Conservation (phyloP, 2,329 filamentous ascomycete genomes). For the Xylaria sp. region DNA sequence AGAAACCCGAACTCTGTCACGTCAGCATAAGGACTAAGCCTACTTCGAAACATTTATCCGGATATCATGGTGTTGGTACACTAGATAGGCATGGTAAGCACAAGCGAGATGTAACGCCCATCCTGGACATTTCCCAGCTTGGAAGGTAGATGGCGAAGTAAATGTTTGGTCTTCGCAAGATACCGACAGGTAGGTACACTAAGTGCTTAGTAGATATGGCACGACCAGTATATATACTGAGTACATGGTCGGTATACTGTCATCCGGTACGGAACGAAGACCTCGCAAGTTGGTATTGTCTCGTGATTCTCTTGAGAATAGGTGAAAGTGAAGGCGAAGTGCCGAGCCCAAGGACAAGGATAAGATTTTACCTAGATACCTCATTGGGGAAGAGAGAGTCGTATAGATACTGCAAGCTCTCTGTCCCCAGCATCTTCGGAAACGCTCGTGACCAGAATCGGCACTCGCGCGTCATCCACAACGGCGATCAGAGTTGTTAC, state of each 20-base stretch:
- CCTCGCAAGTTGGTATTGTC: neutral
- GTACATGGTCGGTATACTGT: neutral
- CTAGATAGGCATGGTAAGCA: conserved; percentile 17
- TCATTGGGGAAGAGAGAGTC: neutral
- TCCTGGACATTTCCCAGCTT: conserved; percentile 21
- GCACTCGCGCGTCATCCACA: neutral
- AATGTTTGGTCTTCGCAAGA: neutral
- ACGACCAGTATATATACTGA: neutral
- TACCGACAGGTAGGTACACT: neutral
- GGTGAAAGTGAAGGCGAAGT: neutral
- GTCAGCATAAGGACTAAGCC: conserved; percentile 31
- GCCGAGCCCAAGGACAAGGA: neutral
- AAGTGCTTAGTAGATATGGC: no score
- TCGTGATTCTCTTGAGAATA: neutral
- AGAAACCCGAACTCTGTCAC: conserved; percentile 26
- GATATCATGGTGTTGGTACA: neutral
- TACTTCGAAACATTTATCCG: conserved; percentile 22
- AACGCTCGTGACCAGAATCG: conserved; percentile 20
- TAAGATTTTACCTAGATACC: neutral
- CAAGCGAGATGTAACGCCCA: conserved; percentile 25
- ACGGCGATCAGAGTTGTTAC: conserved; percentile 4
- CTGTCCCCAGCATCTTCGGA: conserved; percentile 18
- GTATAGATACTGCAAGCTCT: neutral
- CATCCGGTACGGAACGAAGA: neutral
- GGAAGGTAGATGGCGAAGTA: conserved; percentile 31